Evolutionary conservation across 2,329 filamentous ascomycete species (phyloP).

Genomic region (Ceratocystis eucalypticola): DNA sequence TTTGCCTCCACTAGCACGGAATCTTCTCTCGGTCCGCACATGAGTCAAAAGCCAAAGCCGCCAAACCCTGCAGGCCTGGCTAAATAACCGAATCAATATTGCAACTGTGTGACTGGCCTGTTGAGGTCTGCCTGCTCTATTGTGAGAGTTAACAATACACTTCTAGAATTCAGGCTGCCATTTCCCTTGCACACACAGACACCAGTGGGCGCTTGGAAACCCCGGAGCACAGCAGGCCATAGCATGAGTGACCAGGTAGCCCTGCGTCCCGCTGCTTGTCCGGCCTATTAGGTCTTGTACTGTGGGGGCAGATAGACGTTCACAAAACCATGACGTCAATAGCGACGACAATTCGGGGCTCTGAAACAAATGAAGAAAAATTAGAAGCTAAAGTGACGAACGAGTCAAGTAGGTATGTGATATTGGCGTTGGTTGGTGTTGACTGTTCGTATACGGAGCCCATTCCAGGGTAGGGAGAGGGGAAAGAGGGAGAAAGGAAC

Average conservation of each 20-base stretch:
- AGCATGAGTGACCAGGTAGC: no score
- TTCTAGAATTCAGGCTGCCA: neutral
- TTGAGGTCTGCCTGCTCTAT: no score
- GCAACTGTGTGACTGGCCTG: neutral
- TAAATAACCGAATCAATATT: neutral
- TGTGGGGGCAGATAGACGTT: no score
- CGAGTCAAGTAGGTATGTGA: no score
- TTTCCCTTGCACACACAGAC: neutral
- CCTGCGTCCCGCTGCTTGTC: no score
- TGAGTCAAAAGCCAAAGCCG: neutral
- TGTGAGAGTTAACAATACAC: neutral
- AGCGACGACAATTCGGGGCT: no score
- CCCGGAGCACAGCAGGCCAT: neutral
- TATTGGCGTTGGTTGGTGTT: neutral
- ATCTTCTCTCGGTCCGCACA: no score
- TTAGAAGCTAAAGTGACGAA: no score
- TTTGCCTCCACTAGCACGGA: no score
- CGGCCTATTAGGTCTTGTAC: no score
- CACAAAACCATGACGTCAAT: no score
- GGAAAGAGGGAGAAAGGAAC: conserved; percentile 47
- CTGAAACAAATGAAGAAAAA: no score
- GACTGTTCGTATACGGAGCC: neutral
- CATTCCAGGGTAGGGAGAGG: conserved; percentile 40
- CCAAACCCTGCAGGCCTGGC: neutral
- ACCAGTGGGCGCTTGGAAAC: neutral